phyloP scores from a whole-genome alignment of 2,329 filamentous ascomycete species.

The Paecilomyces dactylethromorphus region DNA sequence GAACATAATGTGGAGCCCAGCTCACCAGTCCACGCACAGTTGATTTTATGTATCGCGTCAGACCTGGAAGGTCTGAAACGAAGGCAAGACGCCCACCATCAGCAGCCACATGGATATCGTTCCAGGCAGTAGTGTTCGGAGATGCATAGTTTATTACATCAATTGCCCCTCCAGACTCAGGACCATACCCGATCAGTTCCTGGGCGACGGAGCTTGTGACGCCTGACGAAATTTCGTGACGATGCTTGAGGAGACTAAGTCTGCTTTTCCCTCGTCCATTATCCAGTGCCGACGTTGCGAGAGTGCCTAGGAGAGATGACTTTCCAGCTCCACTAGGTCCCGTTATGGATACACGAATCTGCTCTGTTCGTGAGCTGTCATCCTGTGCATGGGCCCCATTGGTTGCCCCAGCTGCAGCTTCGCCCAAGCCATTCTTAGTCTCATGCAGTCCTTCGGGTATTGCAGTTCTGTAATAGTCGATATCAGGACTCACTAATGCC shows the following conservation, averaged over 20 bases:
- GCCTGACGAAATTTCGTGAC: slow-evolving; percentile 86
- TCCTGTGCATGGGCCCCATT: slow-evolving; percentile 11
- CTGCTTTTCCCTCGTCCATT: slow-evolving; percentile 89
- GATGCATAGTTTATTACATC: slow-evolving; percentile 71
- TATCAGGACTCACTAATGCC: slow-evolving; percentile 73
- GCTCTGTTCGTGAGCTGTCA: slow-evolving; percentile 53
- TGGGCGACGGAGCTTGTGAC: slow-evolving; percentile 92
- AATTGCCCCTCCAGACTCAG: slow-evolving; percentile 34
- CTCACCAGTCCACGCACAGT: slow-evolving; percentile 85
- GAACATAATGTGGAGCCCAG: slow-evolving; percentile 91
- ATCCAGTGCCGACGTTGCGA: slow-evolving; percentile 82
- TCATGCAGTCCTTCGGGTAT: slow-evolving; percentile 2
- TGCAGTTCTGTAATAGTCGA: slow-evolving; percentile 38
- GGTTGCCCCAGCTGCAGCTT: neutral
- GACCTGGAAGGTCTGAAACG: slow-evolving; percentile 85
- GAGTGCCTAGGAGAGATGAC: slow-evolving; percentile 78
- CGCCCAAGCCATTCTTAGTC: neutral
- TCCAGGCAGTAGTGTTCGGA: slow-evolving; percentile 84
- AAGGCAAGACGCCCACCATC: slow-evolving; percentile 71
- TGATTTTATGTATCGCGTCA: slow-evolving; percentile 81
- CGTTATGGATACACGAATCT: slow-evolving; percentile 79
- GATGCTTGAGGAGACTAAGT: slow-evolving; percentile 80
- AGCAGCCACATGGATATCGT: slow-evolving; percentile 79
- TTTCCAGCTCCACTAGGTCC: slow-evolving; percentile 90
- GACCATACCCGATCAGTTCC: slow-evolving; percentile 79